These are phyloP conservation scores for Kokia cookei DNA, from an alignment of 441 rosid species.

Conservation along the genomic window DNA sequence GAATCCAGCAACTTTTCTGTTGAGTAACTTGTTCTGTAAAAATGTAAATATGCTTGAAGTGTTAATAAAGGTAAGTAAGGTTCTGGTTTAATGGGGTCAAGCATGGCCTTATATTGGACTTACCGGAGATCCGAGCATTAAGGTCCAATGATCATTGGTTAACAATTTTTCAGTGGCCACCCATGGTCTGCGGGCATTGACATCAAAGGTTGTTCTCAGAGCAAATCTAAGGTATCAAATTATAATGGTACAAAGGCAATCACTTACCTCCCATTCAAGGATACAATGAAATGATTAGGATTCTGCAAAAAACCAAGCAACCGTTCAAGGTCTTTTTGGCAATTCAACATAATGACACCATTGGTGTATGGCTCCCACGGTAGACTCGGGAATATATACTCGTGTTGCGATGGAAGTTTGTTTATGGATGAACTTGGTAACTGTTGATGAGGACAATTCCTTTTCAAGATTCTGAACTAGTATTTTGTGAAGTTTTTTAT, in stretches of 20 bases:
- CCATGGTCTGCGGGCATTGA: constrained; percentile 38
- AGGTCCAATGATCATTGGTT: constrained; percentile 3
- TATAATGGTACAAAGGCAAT: not conserved
- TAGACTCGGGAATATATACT: constrained; percentile 33
- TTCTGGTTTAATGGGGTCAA: not conserved
- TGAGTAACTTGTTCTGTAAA: constrained; percentile 15
- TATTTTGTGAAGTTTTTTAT: not conserved
- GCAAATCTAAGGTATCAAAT: not conserved
- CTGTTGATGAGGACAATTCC: constrained; percentile 24
- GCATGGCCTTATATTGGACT: not conserved
- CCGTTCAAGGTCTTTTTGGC: constrained; percentile 18
- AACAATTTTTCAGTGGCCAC: constrained; percentile 18
- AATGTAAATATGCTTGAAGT: not conserved
- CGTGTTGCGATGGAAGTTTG: constrained; percentile 21
- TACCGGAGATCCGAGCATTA: constrained; percentile 20
- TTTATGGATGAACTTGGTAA: constrained; percentile 27
- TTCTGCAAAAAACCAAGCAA: constrained; percentile 28
- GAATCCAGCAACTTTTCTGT: not conserved
- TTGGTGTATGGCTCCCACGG: constrained; percentile 22
- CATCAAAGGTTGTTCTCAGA: not conserved
- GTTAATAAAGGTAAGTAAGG: not conserved
- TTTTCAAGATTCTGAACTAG: constrained; percentile 43
- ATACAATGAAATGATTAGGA: constrained; percentile 33
- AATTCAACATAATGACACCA: constrained; percentile 27
- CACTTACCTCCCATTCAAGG: constrained; percentile 39